Base-by-base conservation (phyloP, 1,284 basidiomycete species). In the Naganishia sp. region DNA sequence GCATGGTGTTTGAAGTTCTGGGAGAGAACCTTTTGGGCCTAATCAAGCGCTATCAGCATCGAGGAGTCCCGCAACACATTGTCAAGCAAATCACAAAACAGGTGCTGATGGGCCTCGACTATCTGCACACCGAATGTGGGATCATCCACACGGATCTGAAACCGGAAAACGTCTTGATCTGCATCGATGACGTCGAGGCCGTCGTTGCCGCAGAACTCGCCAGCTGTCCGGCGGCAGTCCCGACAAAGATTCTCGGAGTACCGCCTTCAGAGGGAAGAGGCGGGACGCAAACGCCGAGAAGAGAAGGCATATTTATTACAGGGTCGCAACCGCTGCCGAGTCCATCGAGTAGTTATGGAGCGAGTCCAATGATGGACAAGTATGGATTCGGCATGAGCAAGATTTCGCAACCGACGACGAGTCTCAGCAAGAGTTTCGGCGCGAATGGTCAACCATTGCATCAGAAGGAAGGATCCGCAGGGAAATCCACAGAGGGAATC, bases 1-100 rank as follows among this genome's bases (percentile, higher is more conserved):
- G 96, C 85, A 99, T 99, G 95, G 95, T 99, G 18, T 98, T 98
- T 76, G 95, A 99, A 80, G 96, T 99, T 43, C 86, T 99, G 11
- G 95, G 96, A 66, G 96, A 99, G 82, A 98, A 97, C 77, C 82
- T 99, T n/a, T 86, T 99, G 0, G 94, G 94, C 2, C 86, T 99
- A 72, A 97, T 98, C 85, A 97, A 96, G 81, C 87, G 95, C 23
- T 86, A 85, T 74, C 84, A 86, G 74, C 92, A 97, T 81, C 77
- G 80, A 73, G 95, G 96, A 70, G 94, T 99, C 0, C 94, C 96
- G 3, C 90, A 94, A 82, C 88, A 85, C 69, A 85, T 99, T 72
- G 94, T 97, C 72, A 91, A 90, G 76, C 95, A 99, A 80, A 98
- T 99, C 75, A 92, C 94, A 48, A 97, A 97, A 78, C 95, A 98